Evolutionary conservation across 805 yeast species (phyloP), one percentile per base, ranked within the genome.

Genomic region (Candida krabiensis): DNA sequence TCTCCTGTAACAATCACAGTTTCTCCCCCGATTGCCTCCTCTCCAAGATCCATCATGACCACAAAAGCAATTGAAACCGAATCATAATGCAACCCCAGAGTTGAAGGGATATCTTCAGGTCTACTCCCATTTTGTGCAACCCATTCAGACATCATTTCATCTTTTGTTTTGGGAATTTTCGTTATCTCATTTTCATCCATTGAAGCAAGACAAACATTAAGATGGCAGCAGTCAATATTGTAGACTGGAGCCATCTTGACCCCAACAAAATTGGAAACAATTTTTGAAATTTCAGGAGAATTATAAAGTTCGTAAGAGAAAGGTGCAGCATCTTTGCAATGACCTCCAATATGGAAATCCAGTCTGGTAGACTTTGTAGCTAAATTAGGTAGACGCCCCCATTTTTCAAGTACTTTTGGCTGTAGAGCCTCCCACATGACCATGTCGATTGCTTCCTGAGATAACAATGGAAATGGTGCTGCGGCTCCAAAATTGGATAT

Each of bases 381-480:
- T n/a, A 55, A 32, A 29, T 47, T 52, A 12, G 63, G 60, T 12
- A 54, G 46, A 37, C 79, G 59, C 14, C 70, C 77, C 47, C 62
- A 63, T 27, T 63, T 58, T 40, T 61, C 38, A 33, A 74, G 64
- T 5, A 58, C 46, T 21, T 70, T 70, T 43, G 68, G 68, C 18
- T 53, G 50, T 46, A 75, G 63, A 19, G 73, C 49, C 49, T 77
- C 81, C 50, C 67, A 66, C 49, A 71, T 66, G 76, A 77, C 70
- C 41, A 76, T 68, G 19, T 66, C 65, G 36, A 75, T 58, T 1
- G 81, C 80, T 46, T 77, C 81, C 26, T 71, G 70, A 2, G 79
- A 71, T 56, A 77, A 73, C 25, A 77, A 55, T 4, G 79, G 79
- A 54, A 77, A 77, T 2, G 82, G 79, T 37, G 68, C 77, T 29